phyloP scores from a whole-genome alignment of 164 flowering plant species.

The Hamamelis virginiana region DNA sequence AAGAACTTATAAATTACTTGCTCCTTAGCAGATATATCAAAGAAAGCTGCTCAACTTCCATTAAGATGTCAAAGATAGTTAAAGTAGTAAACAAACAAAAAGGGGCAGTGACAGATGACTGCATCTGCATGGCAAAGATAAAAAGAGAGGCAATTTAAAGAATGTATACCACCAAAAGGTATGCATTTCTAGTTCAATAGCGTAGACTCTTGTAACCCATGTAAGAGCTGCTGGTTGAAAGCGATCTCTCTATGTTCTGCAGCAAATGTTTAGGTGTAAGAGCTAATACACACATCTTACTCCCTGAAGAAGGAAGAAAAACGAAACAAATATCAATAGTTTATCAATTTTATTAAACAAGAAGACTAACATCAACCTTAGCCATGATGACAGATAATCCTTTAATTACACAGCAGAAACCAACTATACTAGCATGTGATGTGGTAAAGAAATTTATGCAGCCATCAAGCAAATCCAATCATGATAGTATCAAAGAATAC shows the following conservation, averaged over 20 bases:
- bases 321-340: neutral
- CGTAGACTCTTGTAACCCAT: neutral
- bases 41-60: neutral
- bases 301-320: conserved; percentile 11
- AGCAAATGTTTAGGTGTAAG: neutral
- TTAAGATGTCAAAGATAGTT: neutral
- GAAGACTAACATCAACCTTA: too few relatives aligned
- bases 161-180: neutral
- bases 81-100: conserved; percentile 10
- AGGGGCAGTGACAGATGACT: neutral
- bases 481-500: too few relatives aligned
- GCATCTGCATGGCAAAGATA: neutral
- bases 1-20: too few relatives aligned
- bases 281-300: conserved; percentile 1
- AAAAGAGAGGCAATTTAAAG: neutral
- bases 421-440: neutral
- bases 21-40: too few relatives aligned
- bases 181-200: neutral
- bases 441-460: neutral
- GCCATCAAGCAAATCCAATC: too few relatives aligned
- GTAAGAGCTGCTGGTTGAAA: neutral
- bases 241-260: neutral
- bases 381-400: too few relatives aligned
- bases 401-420: neutral
- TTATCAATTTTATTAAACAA: neutral